These are phyloP conservation scores for Umbelopsis ramanniana DNA, from an alignment of 192 early-diverging fungal genomes.

Conservation along the genomic window DNA sequence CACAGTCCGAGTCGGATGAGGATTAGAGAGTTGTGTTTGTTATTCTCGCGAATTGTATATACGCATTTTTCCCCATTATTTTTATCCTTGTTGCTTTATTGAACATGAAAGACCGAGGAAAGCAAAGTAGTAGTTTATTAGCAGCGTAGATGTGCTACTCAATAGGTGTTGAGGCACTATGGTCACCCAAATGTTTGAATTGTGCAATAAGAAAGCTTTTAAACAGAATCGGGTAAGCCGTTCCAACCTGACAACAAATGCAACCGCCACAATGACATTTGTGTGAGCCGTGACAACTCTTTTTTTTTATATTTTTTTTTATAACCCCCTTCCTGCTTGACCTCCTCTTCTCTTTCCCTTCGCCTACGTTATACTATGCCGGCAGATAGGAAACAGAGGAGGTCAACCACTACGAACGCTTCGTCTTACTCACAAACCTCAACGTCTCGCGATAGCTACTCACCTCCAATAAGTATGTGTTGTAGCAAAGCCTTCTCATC, in stretches of 20 bases:
- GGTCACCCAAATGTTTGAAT: no score
- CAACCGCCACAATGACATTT: no score
- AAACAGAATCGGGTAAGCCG: no score
- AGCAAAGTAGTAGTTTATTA: no score
- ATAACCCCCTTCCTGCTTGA: not conserved
- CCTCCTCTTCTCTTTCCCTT: not conserved
- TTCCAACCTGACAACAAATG: not conserved
- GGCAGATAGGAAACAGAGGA: slow-evolving; percentile 10
- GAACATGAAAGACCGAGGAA: no score
- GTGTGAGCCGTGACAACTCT: no score
- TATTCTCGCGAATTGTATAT: not conserved
- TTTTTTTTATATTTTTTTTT: not conserved
- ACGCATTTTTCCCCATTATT: not conserved
- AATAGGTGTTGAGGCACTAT: no score
- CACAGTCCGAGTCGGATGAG: slow-evolving; percentile 12
- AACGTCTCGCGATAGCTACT: not conserved
- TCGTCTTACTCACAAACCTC: slow-evolving; percentile 2
- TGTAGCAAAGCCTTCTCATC: not conserved
- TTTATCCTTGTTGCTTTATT: not conserved
- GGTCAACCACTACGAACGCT: not conserved
- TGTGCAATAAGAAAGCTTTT: no score
- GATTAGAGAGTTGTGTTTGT: slow-evolving; percentile 1
- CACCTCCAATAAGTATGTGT: not conserved
- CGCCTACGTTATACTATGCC: not conserved
- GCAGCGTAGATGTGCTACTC: no score